Evolutionary conservation across 23 red algal species (phyloP).

Genomic region (Cyanidioschyzon merolae): DNA sequence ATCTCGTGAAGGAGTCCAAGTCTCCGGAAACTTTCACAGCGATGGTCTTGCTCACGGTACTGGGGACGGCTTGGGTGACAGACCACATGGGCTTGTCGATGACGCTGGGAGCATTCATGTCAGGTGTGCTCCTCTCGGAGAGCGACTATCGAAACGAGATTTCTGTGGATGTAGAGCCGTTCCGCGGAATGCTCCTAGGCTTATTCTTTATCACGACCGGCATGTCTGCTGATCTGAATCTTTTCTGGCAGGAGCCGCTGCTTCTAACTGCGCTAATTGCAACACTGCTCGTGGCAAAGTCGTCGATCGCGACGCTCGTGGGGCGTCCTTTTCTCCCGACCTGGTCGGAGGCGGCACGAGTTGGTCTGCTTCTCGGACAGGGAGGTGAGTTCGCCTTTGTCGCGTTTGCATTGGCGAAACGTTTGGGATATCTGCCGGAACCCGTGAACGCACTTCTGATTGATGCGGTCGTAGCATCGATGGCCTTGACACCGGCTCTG

Average conservation of each 20-base stretch:
- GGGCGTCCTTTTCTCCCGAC: constrained; percentile 64
- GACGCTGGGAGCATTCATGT: constrained; percentile 87
- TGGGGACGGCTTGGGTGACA: constrained; percentile 73
- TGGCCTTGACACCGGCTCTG: constrained; percentile 81
- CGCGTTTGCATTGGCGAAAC: constrained; percentile 71
- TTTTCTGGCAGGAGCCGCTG: constrained; percentile 50
- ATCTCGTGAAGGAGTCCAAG: constrained; percentile 56
- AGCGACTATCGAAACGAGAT: constrained; percentile 65
- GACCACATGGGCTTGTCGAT: constrained; percentile 79
- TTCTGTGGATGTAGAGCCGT: constrained; percentile 80
- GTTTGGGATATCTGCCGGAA: constrained; percentile 67
- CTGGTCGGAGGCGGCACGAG: constrained; percentile 56
- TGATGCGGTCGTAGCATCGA: constrained; percentile 58
- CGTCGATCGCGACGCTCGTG: constrained; percentile 41
- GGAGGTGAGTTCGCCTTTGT: constrained; percentile 98
- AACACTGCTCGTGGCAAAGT: constrained; percentile 57
- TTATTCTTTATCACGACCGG: constrained; percentile 98
- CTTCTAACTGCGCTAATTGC: constrained; percentile 54
- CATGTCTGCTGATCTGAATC: constrained; percentile 58
- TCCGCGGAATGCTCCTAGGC: constrained; percentile 87
- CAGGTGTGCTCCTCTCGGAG: constrained; percentile 84
- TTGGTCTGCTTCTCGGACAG: constrained; percentile 76
- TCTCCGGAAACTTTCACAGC: constrained; percentile 81
- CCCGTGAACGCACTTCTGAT: constrained; percentile 57
- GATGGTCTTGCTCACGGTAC: constrained; percentile 77